A percentile compares a stretch with the other conserved stretches of the same genome.
Conservation (phyloP, 2,329 filamentous ascomycete genomes). For the Pseudogymnoascus sp. region DNA sequence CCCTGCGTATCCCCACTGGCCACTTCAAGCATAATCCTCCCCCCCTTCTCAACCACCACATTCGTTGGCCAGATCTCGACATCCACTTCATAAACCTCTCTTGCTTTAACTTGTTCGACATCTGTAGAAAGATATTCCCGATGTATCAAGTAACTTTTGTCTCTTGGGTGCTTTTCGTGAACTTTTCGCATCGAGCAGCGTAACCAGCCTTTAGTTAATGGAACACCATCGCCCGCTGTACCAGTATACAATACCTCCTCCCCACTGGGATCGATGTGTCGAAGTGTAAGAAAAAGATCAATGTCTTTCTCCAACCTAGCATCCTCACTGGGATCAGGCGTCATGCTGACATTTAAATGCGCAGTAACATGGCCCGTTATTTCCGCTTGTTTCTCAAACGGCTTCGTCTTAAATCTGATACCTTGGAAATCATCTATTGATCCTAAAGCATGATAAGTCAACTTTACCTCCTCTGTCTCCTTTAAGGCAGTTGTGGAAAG, state of each 20-base stretch:
- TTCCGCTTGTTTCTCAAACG: neutral
- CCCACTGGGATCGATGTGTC: neutral
- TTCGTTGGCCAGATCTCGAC: neutral
- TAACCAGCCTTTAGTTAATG: neutral
- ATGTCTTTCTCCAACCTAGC: neutral
- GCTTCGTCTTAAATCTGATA: neutral
- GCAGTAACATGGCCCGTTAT: neutral
- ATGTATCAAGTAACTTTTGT: neutral
- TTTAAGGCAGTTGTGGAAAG: neutral
- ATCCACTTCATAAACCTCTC: neutral
- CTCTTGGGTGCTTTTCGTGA: neutral
- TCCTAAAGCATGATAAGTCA: neutral
- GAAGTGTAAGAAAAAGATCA: neutral
- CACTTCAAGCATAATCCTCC: neutral
- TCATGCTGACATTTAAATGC: neutral
- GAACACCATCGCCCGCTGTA: neutral
- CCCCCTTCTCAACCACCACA: neutral
- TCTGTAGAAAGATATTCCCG: neutral
- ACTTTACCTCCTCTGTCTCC: slow-evolving; percentile 29
- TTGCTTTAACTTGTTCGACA: neutral
- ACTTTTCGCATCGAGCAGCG: neutral
- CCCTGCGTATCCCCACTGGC: neutral
- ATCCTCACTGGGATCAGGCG: neutral
- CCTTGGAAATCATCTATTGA: neutral
- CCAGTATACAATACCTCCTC: neutral